Base-by-base conservation (phyloP, 495 filamentous ascomycete genomes). In the Neurospora sublineolata region DNA sequence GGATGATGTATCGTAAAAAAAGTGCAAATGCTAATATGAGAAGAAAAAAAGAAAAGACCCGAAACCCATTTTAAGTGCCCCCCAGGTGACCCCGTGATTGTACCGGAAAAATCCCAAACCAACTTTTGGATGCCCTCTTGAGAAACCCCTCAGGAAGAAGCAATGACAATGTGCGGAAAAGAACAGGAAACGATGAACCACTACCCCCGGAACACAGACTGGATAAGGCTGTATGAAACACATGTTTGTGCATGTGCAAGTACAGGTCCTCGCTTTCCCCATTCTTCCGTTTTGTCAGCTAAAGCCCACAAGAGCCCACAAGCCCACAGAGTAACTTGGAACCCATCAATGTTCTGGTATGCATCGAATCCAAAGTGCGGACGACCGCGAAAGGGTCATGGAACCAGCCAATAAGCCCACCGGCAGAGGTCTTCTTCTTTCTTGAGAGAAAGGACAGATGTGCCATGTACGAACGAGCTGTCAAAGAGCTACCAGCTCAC, bases 401-500 rank as follows among this genome's bases (percentile, higher is more conserved):
- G 46, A 58, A 58, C 46, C 46, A 44, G 68, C 71, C 70, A 52
- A 68, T 71, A 71, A 60, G 73, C 73, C 73, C 68, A 72, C 72
- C 44, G 69, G 73, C 75, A 76, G 39, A 38, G 37, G 12, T 40
- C 68, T 69, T 39, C 58, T 70, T 70, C 69, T 68, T 60, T 68
- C 52, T 58, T 73, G 64, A 44, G 7, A 33, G 14, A 39, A 70
- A 36, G 27, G 4, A 58, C 12, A 58, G 69, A 73, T 37, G 73
- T 58, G 46, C 46, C 46, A 75, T 75, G 75, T 74, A 68, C 75
- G 74, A 74, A 79, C 71, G 77, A 81, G 77, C 79, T 78, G 79
- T 78, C 81, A 81, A 81, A 81, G 79, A 83, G 80, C 76, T 73
- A 84, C 79, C 82, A 86, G 84, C 84, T 81, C 83, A 80, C 82